These are phyloP conservation scores for Cordyceps farinosa DNA, from an alignment of 2,329 filamentous ascomycete genomes.

Conservation along the genomic window DNA sequence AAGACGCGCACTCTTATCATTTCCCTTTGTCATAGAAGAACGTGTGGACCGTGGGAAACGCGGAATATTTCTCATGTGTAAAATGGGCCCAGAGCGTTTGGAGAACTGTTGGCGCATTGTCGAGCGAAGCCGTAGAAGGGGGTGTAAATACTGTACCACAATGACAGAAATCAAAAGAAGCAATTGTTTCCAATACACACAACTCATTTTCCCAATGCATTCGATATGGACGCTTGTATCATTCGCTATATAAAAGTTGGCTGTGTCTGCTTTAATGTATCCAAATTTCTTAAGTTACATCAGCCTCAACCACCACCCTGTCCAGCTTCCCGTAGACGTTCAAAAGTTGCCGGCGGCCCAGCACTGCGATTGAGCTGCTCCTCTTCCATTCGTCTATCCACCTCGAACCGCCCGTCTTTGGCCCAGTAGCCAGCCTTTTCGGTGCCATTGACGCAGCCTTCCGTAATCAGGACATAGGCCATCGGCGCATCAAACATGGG, in stretches of 20 bases:
- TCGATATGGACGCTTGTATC: background rate
- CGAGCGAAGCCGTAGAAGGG: conserved; percentile 20
- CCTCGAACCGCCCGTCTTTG: conserved; percentile 65
- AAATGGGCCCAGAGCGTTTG: conserved; percentile 32
- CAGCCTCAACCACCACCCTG: conserved; percentile 43
- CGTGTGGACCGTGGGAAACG: conserved; percentile 28
- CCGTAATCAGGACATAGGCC: conserved; percentile 70
- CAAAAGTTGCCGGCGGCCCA: conserved; percentile 32
- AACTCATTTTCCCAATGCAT: background rate
- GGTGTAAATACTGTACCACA: conserved; percentile 45
- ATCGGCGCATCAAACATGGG: conserved; percentile 79
- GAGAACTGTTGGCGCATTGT: conserved; percentile 19
- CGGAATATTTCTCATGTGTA: conserved; percentile 32
- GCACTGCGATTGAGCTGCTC: conserved; percentile 46
- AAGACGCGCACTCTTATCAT: conserved; percentile 21
- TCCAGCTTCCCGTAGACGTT: conserved; percentile 44
- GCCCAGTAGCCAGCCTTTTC: conserved; percentile 62
- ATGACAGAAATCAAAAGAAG: conserved; percentile 33
- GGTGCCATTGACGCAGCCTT: conserved; percentile 61
- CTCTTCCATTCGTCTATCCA: conserved; percentile 64
- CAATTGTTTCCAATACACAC: conserved; percentile 14
- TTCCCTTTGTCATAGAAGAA: conserved; percentile 36
- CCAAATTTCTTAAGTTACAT: background rate
- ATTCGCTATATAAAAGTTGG: background rate
- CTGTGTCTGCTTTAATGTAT: background rate